phyloP scores from a whole-genome alignment of 345 rosid species.

The Bruguiera gymnorhiza region DNA sequence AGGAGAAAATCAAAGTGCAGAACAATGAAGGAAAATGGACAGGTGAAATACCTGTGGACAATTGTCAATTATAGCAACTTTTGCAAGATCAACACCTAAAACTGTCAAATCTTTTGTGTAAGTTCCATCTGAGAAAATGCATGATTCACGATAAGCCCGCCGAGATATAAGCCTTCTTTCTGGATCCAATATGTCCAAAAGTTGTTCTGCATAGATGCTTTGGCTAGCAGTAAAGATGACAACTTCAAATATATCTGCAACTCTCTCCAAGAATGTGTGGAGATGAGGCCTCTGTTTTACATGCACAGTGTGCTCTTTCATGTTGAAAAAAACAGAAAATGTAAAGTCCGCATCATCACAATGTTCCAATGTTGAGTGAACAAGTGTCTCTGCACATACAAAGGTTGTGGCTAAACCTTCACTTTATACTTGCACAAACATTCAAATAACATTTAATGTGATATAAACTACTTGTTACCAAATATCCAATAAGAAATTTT shows the following conservation, averaged over 20 bases:
- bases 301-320: constrained; percentile 82
- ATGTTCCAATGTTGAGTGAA: constrained; percentile 79
- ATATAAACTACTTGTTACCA: too few relatives aligned
- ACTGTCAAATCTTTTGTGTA: constrained; percentile 92
- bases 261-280: constrained; percentile 74
- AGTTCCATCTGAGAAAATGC: constrained; percentile 78
- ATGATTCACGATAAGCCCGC: constrained; percentile 80
- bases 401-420: constrained; percentile 12
- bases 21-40: constrained; percentile 13
- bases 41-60: constrained; percentile 76
- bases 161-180: constrained; percentile 68
- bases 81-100: constrained; percentile 90
- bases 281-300: constrained; percentile 88
- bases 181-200: constrained; percentile 78
- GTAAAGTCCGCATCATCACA: constrained; percentile 80
- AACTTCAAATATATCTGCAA: constrained; percentile 80
- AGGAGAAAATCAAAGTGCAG: not conserved
- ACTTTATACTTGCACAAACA: not conserved
- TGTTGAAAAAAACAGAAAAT: constrained; percentile 75
- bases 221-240: constrained; percentile 93
- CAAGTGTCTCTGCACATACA: constrained; percentile 72
- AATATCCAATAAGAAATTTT: too few relatives aligned
- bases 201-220: constrained; percentile 83
- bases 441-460: not conserved
- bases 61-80: constrained; percentile 92